Evolutionary conservation across 2,329 filamentous ascomycete species (phyloP).

Genomic region (Alternaria conjuncta): DNA sequence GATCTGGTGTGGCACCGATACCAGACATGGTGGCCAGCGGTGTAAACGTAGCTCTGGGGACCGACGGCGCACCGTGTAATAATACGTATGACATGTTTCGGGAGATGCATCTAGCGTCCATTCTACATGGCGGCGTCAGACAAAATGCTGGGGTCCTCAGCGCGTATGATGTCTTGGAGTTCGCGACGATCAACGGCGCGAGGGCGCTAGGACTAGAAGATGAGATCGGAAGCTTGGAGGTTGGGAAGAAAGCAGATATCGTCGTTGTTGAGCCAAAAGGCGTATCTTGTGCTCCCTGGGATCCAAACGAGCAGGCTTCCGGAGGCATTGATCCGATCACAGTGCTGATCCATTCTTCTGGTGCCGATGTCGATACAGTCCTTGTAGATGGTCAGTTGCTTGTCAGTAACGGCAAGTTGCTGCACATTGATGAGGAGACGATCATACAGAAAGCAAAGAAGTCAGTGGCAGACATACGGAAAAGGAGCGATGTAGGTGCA

Average conservation of each 20-base stretch:
- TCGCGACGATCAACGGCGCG: constrained; percentile 36
- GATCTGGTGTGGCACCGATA: constrained; percentile 23
- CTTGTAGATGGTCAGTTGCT: constrained; percentile 26
- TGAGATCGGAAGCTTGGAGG: constrained; percentile 49
- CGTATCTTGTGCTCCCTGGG: constrained; percentile 49
- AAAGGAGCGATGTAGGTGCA: constrained; percentile 24
- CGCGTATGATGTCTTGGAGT: constrained; percentile 28
- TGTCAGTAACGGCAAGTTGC: constrained; percentile 15
- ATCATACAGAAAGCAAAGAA: constrained; percentile 16
- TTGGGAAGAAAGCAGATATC: constrained; percentile 54
- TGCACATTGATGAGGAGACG: constrained; percentile 11
- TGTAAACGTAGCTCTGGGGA: constrained; percentile 27
- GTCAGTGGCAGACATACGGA: constrained; percentile 18
- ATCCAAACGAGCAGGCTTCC: constrained; percentile 35
- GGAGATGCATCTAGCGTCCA: constrained; percentile 34
- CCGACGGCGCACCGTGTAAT: constrained; percentile 38
- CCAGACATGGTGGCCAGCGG: constrained; percentile 24
- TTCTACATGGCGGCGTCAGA: constrained; percentile 24
- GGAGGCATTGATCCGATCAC: constrained; percentile 49
- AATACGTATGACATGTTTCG: constrained; percentile 41
- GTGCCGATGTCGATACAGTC: constrained; percentile 21
- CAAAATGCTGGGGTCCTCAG: constrained; percentile 22
- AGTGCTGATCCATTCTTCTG: constrained; percentile 19
- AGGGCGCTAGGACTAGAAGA: constrained; percentile 42
- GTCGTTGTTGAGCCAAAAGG: constrained; percentile 43